Base-by-base conservation (phyloP, 1,284 basidiomycete genomes). In the Trametes pubescens region DNA sequence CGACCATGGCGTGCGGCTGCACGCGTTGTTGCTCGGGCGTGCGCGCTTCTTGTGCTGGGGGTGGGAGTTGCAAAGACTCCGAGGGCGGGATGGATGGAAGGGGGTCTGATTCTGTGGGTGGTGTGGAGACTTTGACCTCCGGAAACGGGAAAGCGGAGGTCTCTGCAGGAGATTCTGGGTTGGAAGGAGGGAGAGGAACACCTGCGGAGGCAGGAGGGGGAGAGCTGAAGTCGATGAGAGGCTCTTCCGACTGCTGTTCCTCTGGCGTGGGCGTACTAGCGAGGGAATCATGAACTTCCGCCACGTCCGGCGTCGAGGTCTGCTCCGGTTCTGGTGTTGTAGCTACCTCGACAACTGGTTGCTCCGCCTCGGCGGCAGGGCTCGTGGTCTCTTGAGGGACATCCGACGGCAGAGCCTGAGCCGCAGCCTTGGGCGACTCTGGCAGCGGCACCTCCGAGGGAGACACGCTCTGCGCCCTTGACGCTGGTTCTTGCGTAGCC, bases 1-100 rank as follows among this genome's bases (percentile, higher is more conserved):
- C 69, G 35, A 73, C 65, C 38, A 51, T 59, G 24, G 32, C 24
- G 21, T 51, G 59, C 14, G 51, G 64, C 79, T 18, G 65, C 9
- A 47, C 60, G 53, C 57, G 64, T 40, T 40, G 57, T 14, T 56
- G 62, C 24, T 62, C 64, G 10, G 64, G 64, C 13, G 59, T 65
- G 24, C 52, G 64, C 2, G 57, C 65, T 24, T 51, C 56, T 32
- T 64, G 56, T 16, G 40, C 16, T 16, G 40, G 40, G 18, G 57
- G 38, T 48, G 40, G 18, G 40, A 43, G 40, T n/a, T 21, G 40
- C 37, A 35, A 62, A 48, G 21, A 60, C 53, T 22, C 57, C 59
- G 26, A 54, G 51, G 16, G 53, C 8, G 18, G 46, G 43, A 6
- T 32, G 43, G 26, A 3, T 24, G 47, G 24, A 24, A n/a, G 22